Evolutionary conservation across 2,329 filamentous ascomycete species (phyloP).

Genomic region (Didymella glomerata): DNA sequence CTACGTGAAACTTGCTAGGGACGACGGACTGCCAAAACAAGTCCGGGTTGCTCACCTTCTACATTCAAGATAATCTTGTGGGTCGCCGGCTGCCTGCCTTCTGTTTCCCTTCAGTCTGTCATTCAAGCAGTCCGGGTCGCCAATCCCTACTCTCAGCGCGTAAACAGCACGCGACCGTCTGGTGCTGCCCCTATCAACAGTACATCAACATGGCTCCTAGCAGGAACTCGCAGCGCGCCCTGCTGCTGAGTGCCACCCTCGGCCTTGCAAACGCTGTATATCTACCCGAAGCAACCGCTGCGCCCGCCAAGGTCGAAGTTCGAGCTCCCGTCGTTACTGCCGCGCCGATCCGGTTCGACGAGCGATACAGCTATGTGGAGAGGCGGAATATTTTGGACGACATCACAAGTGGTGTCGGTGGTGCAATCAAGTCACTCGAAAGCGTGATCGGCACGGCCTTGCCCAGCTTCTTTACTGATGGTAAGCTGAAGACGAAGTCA

Average conservation of each 20-base stretch:
- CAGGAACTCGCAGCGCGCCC: conserved; percentile 27
- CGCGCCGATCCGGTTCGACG: conserved; percentile 45
- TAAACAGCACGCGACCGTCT: conserved; percentile 1
- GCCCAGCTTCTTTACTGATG: conserved; percentile 49
- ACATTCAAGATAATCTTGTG: not conserved
- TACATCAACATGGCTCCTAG: conserved; percentile 27
- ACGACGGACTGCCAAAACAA: conserved; percentile 8
- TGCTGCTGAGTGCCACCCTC: conserved; percentile 36
- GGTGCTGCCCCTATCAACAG: conserved; percentile 3
- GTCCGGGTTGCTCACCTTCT: conserved; percentile 4
- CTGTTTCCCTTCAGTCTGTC: conserved; percentile 3
- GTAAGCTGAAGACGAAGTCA: conserved; percentile 28
- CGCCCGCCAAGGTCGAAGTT: conserved; percentile 40
- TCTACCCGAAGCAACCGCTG: conserved; percentile 45
- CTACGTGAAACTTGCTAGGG: conserved; percentile 20
- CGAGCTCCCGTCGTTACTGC: conserved; percentile 46
- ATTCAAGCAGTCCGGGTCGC: not conserved
- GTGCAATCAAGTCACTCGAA: conserved; percentile 42
- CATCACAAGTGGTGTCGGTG: conserved; percentile 44
- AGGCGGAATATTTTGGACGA: conserved; percentile 45
- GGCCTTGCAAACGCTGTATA: conserved; percentile 37
- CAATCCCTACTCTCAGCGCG: not conserved
- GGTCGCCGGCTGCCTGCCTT: not conserved
- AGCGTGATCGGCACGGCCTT: conserved; percentile 47
- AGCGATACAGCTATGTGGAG: conserved; percentile 43